A percentile compares a stretch with the other conserved stretches of the same genome.
Conservation (phyloP, 176 grass and related monocot genomes). For the Ensete ventricosum region DNA sequence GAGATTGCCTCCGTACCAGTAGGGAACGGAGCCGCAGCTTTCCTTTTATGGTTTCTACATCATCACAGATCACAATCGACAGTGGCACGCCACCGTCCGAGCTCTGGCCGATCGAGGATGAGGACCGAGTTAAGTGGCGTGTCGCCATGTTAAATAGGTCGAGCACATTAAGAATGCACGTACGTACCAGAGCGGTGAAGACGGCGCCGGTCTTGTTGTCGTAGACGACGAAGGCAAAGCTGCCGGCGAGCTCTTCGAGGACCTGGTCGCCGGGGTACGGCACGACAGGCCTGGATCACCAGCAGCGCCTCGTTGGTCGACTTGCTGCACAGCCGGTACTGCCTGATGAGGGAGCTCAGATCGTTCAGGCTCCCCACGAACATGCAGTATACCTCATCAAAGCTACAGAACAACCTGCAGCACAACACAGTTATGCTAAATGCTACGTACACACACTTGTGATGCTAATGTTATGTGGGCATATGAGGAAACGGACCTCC, state of each 20-base stretch:
- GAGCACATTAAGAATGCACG: not conserved
- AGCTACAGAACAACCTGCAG: slow-evolving; percentile 62
- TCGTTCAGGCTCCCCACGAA: slow-evolving; percentile 61
- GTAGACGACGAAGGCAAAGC: slow-evolving; percentile 87
- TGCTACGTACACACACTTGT: too few relatives aligned
- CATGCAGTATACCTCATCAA: slow-evolving; percentile 78
- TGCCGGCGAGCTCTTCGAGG: slow-evolving; percentile 71
- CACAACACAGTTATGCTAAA: not conserved
- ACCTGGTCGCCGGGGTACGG: slow-evolving; percentile 94
- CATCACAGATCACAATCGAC: slow-evolving; percentile 88
- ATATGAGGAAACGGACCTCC: slow-evolving; percentile 7
- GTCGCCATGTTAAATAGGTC: not conserved
- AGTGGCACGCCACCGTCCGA: slow-evolving; percentile 38
- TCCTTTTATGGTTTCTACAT: slow-evolving; percentile 54
- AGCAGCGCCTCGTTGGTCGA: slow-evolving; percentile 65
- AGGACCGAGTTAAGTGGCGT: not conserved
- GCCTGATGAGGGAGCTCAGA: slow-evolving; percentile 63
- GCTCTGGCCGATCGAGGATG: slow-evolving; percentile 26
- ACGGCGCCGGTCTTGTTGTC: slow-evolving; percentile 52
- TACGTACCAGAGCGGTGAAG: slow-evolving; percentile 51
- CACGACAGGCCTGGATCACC: slow-evolving; percentile 81
- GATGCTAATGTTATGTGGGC: too few relatives aligned
- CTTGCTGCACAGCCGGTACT: slow-evolving; percentile 62
- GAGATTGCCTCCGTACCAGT: slow-evolving; percentile 11
- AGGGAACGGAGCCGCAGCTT: slow-evolving; percentile 75